phyloP scores from a whole-genome alignment of 495 filamentous ascomycete species.

The Aspergillus campestris region DNA sequence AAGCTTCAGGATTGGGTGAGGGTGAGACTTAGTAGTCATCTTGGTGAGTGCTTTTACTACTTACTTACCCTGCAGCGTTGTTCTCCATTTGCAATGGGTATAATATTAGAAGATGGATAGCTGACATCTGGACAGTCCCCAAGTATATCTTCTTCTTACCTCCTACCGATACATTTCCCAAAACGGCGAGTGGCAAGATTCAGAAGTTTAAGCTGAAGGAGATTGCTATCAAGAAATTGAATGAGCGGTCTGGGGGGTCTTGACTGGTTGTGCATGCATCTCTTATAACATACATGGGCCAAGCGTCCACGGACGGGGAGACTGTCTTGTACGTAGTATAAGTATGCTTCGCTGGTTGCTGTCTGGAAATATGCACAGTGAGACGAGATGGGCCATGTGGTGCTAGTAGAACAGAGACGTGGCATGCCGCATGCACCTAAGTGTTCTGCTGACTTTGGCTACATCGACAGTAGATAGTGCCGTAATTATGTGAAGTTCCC shows the following conservation, averaged over 20 bases:
- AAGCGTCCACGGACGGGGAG: no score
- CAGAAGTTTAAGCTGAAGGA: conserved; percentile 88
- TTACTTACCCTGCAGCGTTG: not conserved
- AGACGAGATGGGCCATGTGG: no score
- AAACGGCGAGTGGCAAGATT: conserved; percentile 95
- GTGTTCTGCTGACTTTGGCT: no score
- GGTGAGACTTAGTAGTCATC: conserved; percentile 61
- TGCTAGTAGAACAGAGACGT: no score
- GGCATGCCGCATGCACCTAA: no score
- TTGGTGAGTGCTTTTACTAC: conserved; percentile 39
- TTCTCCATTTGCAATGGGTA: not conserved
- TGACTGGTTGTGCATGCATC: conserved; percentile 52
- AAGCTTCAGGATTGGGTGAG: conserved; percentile 66
- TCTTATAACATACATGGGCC: no score
- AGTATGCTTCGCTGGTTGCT: conserved; percentile 53
- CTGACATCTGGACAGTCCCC: conserved; percentile 45
- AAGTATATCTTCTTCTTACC: conserved; percentile 79
- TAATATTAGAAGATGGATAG: not conserved
- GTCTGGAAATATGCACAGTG: no score
- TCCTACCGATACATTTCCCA: conserved; percentile 58
- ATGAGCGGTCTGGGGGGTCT: conserved; percentile 14
- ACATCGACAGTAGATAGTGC: no score
- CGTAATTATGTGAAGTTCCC: no score
- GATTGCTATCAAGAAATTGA: conserved; percentile 42
- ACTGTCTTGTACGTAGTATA: no score